Conservation (phyloP, 345 rosid species). For the Jatropha curcas region DNA sequence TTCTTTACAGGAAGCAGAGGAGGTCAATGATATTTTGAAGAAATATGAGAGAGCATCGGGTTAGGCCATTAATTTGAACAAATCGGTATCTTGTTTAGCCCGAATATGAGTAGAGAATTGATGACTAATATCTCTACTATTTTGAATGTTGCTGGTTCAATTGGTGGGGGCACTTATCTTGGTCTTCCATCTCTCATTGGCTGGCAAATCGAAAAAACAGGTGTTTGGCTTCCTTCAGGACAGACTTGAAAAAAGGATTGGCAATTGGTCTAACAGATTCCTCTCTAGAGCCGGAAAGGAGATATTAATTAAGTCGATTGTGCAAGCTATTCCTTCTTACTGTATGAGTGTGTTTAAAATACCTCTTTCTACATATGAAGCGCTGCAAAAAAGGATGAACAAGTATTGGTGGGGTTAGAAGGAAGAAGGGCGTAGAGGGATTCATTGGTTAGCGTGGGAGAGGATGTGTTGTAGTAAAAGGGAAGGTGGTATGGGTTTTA, state of each 20-base stretch:
- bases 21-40: not conserved
- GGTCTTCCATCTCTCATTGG: slow-evolving; percentile 4
- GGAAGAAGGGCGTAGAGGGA: not conserved
- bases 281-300: no score
- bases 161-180: not conserved
- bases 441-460: not conserved
- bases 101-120: not conserved
- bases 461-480: not conserved
- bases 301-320: no score
- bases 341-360: no score
- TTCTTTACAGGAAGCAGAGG: not conserved
- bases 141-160: not conserved
- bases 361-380: no score
- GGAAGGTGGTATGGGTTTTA: not conserved
- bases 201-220: not conserved
- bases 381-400: no score
- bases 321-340: no score
- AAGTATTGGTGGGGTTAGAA: not conserved
- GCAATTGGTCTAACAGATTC: not conserved
- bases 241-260: not conserved
- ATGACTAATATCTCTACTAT: not conserved
- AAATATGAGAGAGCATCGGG: not conserved
- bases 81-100: not conserved
- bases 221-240: not conserved
- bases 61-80: not conserved